These are phyloP conservation scores for Cyberlindnera bimundalis DNA, from an alignment of 805 yeast species.

Conservation along the genomic window DNA sequence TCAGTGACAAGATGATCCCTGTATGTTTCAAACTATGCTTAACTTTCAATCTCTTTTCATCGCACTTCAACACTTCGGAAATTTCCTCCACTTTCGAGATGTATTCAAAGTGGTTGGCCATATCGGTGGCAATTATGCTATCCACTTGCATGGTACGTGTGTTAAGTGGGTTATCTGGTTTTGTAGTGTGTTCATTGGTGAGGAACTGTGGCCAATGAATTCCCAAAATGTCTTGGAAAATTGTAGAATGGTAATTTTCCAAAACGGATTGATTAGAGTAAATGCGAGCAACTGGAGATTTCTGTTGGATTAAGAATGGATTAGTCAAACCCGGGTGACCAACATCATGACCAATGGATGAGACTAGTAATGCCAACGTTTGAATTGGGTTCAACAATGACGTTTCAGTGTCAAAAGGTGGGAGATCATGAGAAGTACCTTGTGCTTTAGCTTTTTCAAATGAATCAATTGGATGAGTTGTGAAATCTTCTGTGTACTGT, in stretches of 20 bases:
- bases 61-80: slow-evolving; percentile 19
- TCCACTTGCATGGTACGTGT: slow-evolving; percentile 32
- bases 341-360: slow-evolving; percentile 92
- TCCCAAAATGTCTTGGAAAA: slow-evolving; percentile 49
- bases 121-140: slow-evolving; percentile 79
- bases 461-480: slow-evolving; percentile 17
- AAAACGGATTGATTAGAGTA: slow-evolving; percentile 68
- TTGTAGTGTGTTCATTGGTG: slow-evolving; percentile 14
- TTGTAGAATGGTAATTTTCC: slow-evolving; percentile 76
- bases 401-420: slow-evolving; percentile 10
- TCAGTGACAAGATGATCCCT: slow-evolving; percentile 55
- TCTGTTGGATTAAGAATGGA: slow-evolving; percentile 54
- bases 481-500: slow-evolving; percentile 18
- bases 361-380: slow-evolving; percentile 59
- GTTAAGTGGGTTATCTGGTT: slow-evolving; percentile 18
- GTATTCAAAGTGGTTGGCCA: slow-evolving; percentile 83
- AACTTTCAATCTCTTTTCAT: slow-evolving; percentile 12
- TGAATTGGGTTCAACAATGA: slow-evolving; percentile 36
- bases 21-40: slow-evolving; percentile 25
- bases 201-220: slow-evolving; percentile 49
- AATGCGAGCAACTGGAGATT: slow-evolving; percentile 59
- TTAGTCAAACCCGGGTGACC: slow-evolving; percentile 98
- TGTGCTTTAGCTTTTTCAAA: not conserved
- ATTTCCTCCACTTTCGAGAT: slow-evolving; percentile 48
- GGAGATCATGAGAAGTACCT: not conserved